Evolutionary conservation across 2,329 filamentous ascomycete genomes (phyloP).

Genomic region (Paraconiothyrium sp.): DNA sequence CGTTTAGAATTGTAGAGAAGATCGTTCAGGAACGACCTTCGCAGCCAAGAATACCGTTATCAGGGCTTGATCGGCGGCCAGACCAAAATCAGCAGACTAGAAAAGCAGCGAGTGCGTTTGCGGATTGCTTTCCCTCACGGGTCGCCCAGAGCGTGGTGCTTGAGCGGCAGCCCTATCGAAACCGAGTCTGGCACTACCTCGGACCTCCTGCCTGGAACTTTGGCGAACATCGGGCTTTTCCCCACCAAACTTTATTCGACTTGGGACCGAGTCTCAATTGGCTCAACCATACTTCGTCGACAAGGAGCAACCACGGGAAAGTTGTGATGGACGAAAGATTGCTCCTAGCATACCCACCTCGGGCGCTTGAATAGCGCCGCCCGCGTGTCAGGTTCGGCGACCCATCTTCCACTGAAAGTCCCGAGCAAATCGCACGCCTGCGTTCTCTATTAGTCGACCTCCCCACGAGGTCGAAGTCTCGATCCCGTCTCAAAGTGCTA

Average conservation of each 20-base stretch:
- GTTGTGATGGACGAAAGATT: background rate
- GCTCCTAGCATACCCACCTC: background rate
- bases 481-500: background rate
- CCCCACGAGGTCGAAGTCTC: background rate
- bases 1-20: background rate
- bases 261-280: background rate
- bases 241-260: background rate
- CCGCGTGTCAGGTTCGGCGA: conserved; percentile 2
- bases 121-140: background rate
- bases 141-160: background rate
- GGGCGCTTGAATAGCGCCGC: background rate
- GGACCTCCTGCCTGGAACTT: conserved; percentile 4
- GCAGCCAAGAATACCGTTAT: background rate
- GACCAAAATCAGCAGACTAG: background rate
- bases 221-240: background rate
- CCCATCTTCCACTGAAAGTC: background rate
- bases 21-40: background rate
- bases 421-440: conserved; percentile 1
- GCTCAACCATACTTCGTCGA: background rate
- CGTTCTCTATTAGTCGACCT: background rate
- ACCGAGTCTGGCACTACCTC: background rate
- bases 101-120: background rate
- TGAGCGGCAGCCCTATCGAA: background rate
- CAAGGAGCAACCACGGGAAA: background rate
- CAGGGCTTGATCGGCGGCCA: background rate